Evolutionary conservation across 2,329 filamentous ascomycete genomes (phyloP).

Genomic region (Alternaria longipes): DNA sequence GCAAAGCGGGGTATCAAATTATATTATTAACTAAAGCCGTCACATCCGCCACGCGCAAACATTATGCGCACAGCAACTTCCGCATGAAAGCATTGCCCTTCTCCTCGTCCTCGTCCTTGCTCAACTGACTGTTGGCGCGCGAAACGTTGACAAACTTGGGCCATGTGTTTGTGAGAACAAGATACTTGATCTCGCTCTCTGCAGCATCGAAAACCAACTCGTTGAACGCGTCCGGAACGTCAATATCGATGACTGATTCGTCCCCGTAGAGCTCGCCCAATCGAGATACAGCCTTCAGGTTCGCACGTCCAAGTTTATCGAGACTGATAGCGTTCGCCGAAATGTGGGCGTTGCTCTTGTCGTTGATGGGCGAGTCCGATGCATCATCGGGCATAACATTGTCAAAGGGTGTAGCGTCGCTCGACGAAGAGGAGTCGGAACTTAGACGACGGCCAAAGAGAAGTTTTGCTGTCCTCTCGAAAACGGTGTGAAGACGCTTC

Average conservation of each 20-base stretch:
- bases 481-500: slow-evolving; percentile 39
- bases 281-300: slow-evolving; percentile 36
- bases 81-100: slow-evolving; percentile 21
- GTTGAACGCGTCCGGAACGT: slow-evolving; percentile 37
- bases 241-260: slow-evolving; percentile 26
- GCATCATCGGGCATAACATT: slow-evolving; percentile 20
- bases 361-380: slow-evolving; percentile 24
- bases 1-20: slow-evolving; percentile 9
- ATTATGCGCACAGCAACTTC: slow-evolving; percentile 17
- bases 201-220: slow-evolving; percentile 43
- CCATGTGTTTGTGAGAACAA: slow-evolving; percentile 50
- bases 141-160: slow-evolving; percentile 47
- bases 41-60: background rate
- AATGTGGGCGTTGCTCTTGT: slow-evolving; percentile 13
- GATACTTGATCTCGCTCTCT: slow-evolving; percentile 48
- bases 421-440: slow-evolving; percentile 26
- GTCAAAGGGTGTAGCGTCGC: slow-evolving; percentile 44
- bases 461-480: slow-evolving; percentile 32
- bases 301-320: slow-evolving; percentile 40
- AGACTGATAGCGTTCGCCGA: slow-evolving; percentile 25
- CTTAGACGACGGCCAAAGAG: slow-evolving; percentile 32
- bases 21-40: background rate
- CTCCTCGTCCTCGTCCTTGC: slow-evolving; percentile 24
- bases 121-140: slow-evolving; percentile 30
- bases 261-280: slow-evolving; percentile 31